Evolutionary conservation across 257 asterid genomes (phyloP), one percentile per base, ranked within the genome.

Genomic region (Dorcoceras hygrometricum): DNA sequence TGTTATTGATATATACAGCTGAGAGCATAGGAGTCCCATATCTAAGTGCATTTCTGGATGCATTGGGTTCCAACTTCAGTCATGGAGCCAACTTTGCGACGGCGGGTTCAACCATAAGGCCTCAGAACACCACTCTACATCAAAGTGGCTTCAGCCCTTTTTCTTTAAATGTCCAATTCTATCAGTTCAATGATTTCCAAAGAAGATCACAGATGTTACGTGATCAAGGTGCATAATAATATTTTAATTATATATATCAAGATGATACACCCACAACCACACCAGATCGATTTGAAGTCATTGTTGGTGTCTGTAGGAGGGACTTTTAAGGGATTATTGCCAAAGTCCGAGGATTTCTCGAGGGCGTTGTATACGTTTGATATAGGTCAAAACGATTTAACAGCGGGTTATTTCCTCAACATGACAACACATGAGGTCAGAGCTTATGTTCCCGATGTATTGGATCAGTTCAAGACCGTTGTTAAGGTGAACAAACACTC

Each of bases 51-150:
- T 92, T 74, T 54, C 88, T 92, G 11, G 98, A 92, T 69, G 88
- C 98, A 59, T 10, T 89, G 46, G 97, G 97, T 54, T 82, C 97
- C 31, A 89, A 93, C 76, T 93, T 93, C 82, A 83, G 68, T 6
- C 83, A 84, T 64, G 98, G 98, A 72, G 95, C 96, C 74, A 92
- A 92, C 70, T 92, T 92, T 29, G 98, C 98, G 4, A 89, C 96
- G 0, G 98, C 96, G 16, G 98, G 97, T 46, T 93, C 98, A 18
- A 86, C 96, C 3, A 77, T 93, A 20, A 81, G 97, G 67, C 96
- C 96, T 1, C 98, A 81, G 61, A 89, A 92, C 79, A 83, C 91
- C 22, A 86, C 89, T 57, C 76, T 82, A 0, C 81, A 79, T 14
- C 95, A 87, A 67, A 84, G 94, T 70, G 97, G 96, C 6, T 93